Evolutionary conservation across 2,329 filamentous ascomycete genomes (phyloP), one percentile per base, ranked within the genome.

Genomic region (Trichoderma breve): DNA sequence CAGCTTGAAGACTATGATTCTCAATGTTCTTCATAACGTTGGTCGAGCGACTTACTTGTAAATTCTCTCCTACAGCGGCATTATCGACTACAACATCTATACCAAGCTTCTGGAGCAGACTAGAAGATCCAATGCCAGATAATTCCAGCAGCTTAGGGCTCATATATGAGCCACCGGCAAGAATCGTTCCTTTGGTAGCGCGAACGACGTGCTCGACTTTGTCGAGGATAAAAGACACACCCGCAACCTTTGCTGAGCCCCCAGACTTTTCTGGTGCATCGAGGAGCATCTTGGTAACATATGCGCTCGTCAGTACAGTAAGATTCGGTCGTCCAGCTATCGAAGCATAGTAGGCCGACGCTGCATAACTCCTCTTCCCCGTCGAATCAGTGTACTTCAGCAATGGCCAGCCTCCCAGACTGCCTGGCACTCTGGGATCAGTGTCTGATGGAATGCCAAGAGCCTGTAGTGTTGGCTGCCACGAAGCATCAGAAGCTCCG

Each of bases 71-170:
- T 3, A 86, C 86, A 2, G 80, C 81, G 0, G 83, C 80, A 36
- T 84, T 80, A 57, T 83, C 78, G 6, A 85, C 78, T 36, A 83
- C 77, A 18, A 80, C 74, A 1, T 77, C 73, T n/a, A 86, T 80
- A 8, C 79, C 79, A 6, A 83, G 81, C 15, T 75, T 75, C 7
- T 76, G 70, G 26, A 86, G 74, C 2, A 86, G 74, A 0, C 75
- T 71, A 0, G 74, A 71, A 61, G 83, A 81, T 5, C 90, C 90
- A 47, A 92, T 84, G 0, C 90, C 89, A 0, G 88, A 90, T 1
- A 90, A 80, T 73, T 91, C 89, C 21, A 87, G 84, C 12, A 89
- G 81, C 78, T 86, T 88, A 4, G 85, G 90, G 12, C 86, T 89
- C 76, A 86, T 85, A 43, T 87, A 81, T 34, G 84, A 85, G 0